Evolutionary conservation across 2,329 filamentous ascomycete genomes (phyloP).

Genomic region (Fusarium fujikuroi): DNA sequence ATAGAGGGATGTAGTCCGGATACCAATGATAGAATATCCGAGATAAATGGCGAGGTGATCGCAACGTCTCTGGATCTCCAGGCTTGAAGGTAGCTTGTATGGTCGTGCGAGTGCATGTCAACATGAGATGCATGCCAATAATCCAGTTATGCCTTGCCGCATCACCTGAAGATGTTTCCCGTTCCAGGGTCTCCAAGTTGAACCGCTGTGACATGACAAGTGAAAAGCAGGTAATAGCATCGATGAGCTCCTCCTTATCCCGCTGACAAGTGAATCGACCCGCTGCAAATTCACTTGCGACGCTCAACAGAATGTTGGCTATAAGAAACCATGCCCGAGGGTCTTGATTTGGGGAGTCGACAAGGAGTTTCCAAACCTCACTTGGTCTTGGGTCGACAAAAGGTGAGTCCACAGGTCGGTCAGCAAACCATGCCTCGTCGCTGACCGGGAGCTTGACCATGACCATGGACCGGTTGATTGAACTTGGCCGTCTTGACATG

Average conservation of each 20-base stretch:
- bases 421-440: background rate
- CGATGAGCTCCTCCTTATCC: background rate
- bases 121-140: background rate
- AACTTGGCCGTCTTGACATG: background rate
- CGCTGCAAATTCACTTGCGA: background rate
- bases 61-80: background rate
- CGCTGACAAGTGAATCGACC: background rate
- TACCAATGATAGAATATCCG: background rate
- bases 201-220: background rate
- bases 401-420: background rate
- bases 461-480: background rate
- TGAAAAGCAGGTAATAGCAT: background rate
- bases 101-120: background rate
- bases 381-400: background rate
- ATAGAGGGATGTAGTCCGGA: background rate
- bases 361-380: background rate
- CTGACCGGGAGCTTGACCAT: background rate
- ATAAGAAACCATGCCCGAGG: background rate
- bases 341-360: background rate
- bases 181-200: background rate
- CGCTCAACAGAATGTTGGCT: background rate
- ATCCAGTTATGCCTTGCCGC: background rate
- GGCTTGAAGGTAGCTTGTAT: background rate
- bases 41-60: background rate
- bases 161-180: fast-evolving